phyloP scores from a whole-genome alignment of 306 rosid genomes.

The Dryas octopetala region DNA sequence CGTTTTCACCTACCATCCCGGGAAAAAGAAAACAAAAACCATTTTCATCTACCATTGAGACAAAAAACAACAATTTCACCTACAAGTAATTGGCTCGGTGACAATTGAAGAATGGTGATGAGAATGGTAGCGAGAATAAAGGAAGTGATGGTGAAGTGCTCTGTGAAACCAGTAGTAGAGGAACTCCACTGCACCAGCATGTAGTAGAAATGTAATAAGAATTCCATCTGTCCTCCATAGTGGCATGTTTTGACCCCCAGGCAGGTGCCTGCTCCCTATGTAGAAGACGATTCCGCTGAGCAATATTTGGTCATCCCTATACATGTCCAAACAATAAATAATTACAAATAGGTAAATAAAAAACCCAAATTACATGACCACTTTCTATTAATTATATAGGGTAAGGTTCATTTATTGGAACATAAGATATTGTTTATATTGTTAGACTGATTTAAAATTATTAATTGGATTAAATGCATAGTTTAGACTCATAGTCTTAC shows the following conservation, averaged over 20 bases:
- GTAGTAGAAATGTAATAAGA: slow-evolving; percentile 37
- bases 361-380: no score
- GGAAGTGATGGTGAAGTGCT: slow-evolving; percentile 74
- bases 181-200: slow-evolving; percentile 66
- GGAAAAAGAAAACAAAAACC: no score
- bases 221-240: slow-evolving; percentile 54
- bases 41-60: not conserved
- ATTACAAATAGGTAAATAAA: not conserved
- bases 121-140: slow-evolving; percentile 70
- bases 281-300: slow-evolving; percentile 45
- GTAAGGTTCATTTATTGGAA: no score
- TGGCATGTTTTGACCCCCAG: slow-evolving; percentile 36
- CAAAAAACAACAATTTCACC: not conserved
- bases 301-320: slow-evolving; percentile 74
- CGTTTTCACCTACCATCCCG: no score
- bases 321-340: not conserved
- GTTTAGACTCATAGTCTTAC: no score
- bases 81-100: slow-evolving; percentile 43
- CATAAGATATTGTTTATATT: not conserved
- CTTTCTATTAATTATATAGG: no score
- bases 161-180: slow-evolving; percentile 76
- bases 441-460: no score
- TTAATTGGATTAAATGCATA: no score
- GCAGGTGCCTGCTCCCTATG: slow-evolving; percentile 12
- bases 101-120: slow-evolving; percentile 50